Conservation (phyloP, 768 basidiomycete species). For the Xerocomellus intermedius region DNA sequence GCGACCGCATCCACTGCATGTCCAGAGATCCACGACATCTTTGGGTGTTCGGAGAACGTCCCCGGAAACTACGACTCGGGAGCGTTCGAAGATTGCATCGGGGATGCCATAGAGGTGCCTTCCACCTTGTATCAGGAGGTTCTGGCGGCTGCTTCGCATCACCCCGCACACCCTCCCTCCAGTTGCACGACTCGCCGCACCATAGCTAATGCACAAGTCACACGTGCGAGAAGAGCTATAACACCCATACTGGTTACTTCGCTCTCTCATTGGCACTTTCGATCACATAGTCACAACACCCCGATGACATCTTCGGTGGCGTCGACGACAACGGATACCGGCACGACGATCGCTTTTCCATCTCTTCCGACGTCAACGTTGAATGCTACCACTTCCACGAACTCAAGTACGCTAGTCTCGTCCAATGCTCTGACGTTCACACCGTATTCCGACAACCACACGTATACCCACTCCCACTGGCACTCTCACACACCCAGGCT, state of each 20-base stretch:
- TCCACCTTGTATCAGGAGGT: constrained; percentile 70
- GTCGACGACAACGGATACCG: neutral
- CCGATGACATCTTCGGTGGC: neutral
- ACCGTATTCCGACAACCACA: neutral
- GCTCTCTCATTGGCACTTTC: neutral
- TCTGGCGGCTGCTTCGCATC: constrained; percentile 51
- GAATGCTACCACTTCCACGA: neutral
- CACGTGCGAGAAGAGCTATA: constrained; percentile 31
- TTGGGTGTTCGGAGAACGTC: constrained; percentile 67
- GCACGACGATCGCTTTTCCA: constrained; percentile 10
- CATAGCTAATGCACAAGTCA: constrained; percentile 44
- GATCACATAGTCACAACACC: neutral
- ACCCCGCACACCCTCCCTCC: constrained; percentile 58
- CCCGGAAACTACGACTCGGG: constrained; percentile 47
- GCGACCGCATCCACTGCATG: constrained; percentile 51
- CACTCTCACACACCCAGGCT: neutral
- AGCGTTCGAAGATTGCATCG: constrained; percentile 50
- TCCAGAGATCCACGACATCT: constrained; percentile 55
- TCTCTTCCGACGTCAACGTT: neutral
- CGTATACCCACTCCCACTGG: neutral
- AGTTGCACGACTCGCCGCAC: constrained; percentile 53
- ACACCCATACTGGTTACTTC: constrained; percentile 6
- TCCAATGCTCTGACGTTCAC: neutral
- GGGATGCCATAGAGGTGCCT: constrained; percentile 49
- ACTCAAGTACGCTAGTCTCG: neutral